Base-by-base conservation (phyloP, 2,329 filamentous ascomycete genomes). In the Graphium sp. region DNA sequence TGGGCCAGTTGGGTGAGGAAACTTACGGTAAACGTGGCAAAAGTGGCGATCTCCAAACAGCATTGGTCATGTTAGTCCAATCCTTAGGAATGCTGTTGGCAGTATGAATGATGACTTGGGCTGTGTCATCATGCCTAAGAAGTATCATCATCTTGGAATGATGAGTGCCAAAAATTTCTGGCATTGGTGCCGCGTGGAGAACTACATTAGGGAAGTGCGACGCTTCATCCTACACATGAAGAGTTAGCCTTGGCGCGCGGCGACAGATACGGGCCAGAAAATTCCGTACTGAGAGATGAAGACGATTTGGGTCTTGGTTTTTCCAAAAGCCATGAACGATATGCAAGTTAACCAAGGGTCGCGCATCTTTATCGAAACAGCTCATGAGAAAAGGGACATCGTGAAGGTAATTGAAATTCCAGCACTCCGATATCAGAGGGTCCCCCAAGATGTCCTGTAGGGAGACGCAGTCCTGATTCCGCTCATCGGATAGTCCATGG, bases 51-150 rank as follows among this genome's bases (percentile, higher is more conserved):
- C 55, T 60, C 84, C 84, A 93, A 5, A 80, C 66, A 2, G 71
- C 82, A 46, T 93, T 83, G 1, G 74, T 79, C 78, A 92, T 80
- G 39, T 89, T 89, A 2, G 60, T 66, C 84, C 84, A 93, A 47
- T 93, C 84, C 31, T 74, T 72, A 4, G 62, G 44, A n/a, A 92
- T 87, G 76, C 92, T 83, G 40, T 93, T 93, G 12, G 84, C 82
- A 0, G 84, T 93, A 40, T 91, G 81, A 18, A 93, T 84, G 32
- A 91, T 52, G 5, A 93, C 56, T 49, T 91, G 78, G 1, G 76
- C 79, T 0, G 62, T 68, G 35, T 77, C 71, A 44, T 92, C 82
- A 45, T 79, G 73, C 5, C 79, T 66, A 35, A 92, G 59, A 4
- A 92, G 50, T n/a, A 92, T 57, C 49, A 92, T 67, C 79, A 92